Base-by-base conservation (phyloP, 345 rosid species). In the Eucalyptus tenuipes region DNA sequence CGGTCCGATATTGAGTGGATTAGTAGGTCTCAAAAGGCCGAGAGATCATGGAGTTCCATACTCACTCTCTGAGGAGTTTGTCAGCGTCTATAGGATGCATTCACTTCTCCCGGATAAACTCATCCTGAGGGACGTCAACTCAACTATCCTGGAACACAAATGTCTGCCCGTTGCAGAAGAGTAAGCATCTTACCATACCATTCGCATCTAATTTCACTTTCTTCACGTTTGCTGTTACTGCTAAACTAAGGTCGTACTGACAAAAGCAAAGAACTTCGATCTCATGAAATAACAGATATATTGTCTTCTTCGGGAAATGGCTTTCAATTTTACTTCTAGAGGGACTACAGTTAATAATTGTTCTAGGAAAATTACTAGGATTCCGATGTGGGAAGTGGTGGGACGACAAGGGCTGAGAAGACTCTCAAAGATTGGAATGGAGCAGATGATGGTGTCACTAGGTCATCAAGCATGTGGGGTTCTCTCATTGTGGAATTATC, bases 1-100 rank as follows among this genome's bases (percentile, higher is more conserved):
- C 52, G 95, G 97, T 87, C 95, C 95, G 2, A 66, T 93, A 57
- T 86, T 95, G 29, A 95, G 95, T 87, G 98, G 97, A 86, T 89
- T 96, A 89, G 96, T 95, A 80, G 98, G 97, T 89, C 92, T 95
- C 71, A 93, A 88, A 90, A 94, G 89, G 87, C 98, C 98, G 7
- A 94, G 89, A 91, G 97, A 96, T 91, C 98, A 95, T 85, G 99
- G 97, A 85, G 96, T 96, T 88, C 95, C 97, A 8, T 96, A 93
- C 75, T 96, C 97, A 5, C 91, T 96, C 50, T 95, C 96, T 7
- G 96, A 96, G 90, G 97, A 96, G 87, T 95, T 96, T 48, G 94
- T 92, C 14, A 94, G 97, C 55, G 96, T 95, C 55, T 96, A 96
- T 79, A 93, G 95, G 88, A 94, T 95, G 97, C 97, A 96, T 86